Base-by-base conservation (phyloP, 768 basidiomycete species). In the Naganishia vishniacii region DNA sequence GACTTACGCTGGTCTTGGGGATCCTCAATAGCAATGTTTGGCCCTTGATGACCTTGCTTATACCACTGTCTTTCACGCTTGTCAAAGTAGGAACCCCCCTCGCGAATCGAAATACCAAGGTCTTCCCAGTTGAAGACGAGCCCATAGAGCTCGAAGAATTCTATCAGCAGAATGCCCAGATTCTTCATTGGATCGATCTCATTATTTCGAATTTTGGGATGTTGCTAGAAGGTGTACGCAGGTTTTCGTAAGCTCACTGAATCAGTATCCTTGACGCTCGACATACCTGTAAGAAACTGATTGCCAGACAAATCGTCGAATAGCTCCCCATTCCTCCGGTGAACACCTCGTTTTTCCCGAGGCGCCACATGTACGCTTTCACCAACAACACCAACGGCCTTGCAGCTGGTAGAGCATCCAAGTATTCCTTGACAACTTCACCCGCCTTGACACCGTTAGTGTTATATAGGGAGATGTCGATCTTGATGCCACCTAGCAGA, bases 301-400 rank as follows among this genome's bases (percentile, higher is more conserved):
- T 84, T 12, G 88, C 91, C 62, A 99, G 77, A 75, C 90, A 95
- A 61, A 97, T 91, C 64, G 95, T 90, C 69, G 88, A 86, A 75
- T 97, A 98, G 72, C 89, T 91, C 23, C 94, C 93, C 37, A 99
- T 77, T 1, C 95, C 95, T 8, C 95, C 94, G 0, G 87, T 88
- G 75, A 87, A 97, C n/a, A 98, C 94, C 77, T 98, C 95, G 75
- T 99, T 98, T 91, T 97, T 89, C 29, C 84, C 84, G 42, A 93
- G 81, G 74, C 95, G 91, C 68, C 82, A 83, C 60, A 98, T 81
- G 77, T 95, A 98, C 2, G 88, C 83, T 78, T 98, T 99, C 67
- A 88, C 86, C 66, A 94, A 84, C 74, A 97, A 79, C 40, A 97
- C 85, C 41, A 99, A 84, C 62, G 83, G 84, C 34, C 87, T 84